A percentile compares a stretch with the other conserved stretches of the same genome.
phyloP scores from a whole-genome alignment of 768 basidiomycete species.

The Glaciozyma martinii region DNA sequence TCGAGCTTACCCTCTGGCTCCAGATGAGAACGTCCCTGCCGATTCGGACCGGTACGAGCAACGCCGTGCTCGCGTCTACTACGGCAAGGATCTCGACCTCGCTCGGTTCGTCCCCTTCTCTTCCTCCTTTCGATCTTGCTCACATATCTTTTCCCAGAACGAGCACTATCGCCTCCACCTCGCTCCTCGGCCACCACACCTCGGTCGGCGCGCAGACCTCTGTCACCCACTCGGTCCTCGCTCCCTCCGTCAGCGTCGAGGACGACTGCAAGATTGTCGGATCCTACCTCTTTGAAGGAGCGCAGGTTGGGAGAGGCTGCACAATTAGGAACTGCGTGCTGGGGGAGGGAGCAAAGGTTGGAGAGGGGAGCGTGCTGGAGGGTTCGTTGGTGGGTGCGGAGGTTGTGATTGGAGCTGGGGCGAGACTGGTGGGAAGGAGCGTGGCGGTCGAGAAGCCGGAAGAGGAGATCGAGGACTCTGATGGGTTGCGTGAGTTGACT shows the following conservation, averaged over 20 bases:
- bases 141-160: slow-evolving; percentile 48
- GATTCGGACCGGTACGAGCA: slow-evolving; percentile 69
- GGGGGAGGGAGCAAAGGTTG: slow-evolving; percentile 63
- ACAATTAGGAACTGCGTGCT: slow-evolving; percentile 70
- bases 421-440: slow-evolving; percentile 45
- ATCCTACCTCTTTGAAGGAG: slow-evolving; percentile 69
- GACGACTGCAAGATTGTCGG: slow-evolving; percentile 40
- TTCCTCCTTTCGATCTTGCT: slow-evolving; percentile 1
- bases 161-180: slow-evolving; percentile 68
- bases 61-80: slow-evolving; percentile 77
- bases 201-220: slow-evolving; percentile 60
- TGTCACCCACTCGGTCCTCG: slow-evolving; percentile 47
- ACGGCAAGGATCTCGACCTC: slow-evolving; percentile 69
- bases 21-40: slow-evolving; percentile 83
- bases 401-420: slow-evolving; percentile 67
- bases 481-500: slow-evolving; percentile 36
- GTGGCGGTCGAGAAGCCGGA: slow-evolving; percentile 33
- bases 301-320: slow-evolving; percentile 57
- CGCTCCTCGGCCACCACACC: slow-evolving; percentile 71
- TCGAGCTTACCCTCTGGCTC: slow-evolving; percentile 92
- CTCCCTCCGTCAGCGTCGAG: slow-evolving; percentile 38
- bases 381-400: slow-evolving; percentile 78
- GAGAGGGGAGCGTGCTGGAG: slow-evolving; percentile 55
- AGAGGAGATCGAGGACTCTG: slow-evolving; percentile 40
- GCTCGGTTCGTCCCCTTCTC: slow-evolving; percentile 54